Evolutionary conservation across 2,329 filamentous ascomycete species (phyloP).

Genomic region (Basipetospora chlamydospora): DNA sequence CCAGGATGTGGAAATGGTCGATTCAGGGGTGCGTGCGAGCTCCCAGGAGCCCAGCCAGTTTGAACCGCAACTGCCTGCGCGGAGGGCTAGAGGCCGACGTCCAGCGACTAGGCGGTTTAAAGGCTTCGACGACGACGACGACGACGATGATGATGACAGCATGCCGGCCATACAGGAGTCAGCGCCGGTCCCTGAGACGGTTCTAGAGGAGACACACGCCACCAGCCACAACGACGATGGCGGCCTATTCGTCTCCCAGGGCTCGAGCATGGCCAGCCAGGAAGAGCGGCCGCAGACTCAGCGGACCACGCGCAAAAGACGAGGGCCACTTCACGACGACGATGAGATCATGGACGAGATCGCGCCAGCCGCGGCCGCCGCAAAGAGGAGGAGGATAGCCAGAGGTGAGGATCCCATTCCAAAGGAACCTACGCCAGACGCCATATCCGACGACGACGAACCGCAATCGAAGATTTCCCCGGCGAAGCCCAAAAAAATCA

Average conservation of each 20-base stretch:
- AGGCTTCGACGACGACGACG: slow-evolving; percentile 41
- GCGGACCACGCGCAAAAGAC: slow-evolving; percentile 24
- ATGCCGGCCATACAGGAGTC: slow-evolving; percentile 11
- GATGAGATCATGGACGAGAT: slow-evolving; percentile 55
- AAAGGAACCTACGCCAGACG: slow-evolving; percentile 10
- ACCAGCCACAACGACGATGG: slow-evolving; percentile 19
- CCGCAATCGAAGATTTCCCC: slow-evolving; percentile 4
- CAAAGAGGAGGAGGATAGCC: slow-evolving; percentile 64
- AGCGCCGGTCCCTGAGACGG: slow-evolving; percentile 4
- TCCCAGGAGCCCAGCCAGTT: slow-evolving; percentile 5
- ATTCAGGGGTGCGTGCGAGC: background rate
- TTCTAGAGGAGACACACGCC: slow-evolving; percentile 4
- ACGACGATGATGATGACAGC: slow-evolving; percentile 24
- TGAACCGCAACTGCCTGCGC: slow-evolving; percentile 9
- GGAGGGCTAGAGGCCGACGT: slow-evolving; percentile 21
- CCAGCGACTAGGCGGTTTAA: slow-evolving; percentile 48
- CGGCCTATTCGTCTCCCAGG: slow-evolving; percentile 44
- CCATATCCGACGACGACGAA: slow-evolving; percentile 12
- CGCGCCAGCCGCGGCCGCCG: slow-evolving; percentile 59
- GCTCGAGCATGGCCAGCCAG: slow-evolving; percentile 12
- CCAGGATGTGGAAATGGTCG: slow-evolving; percentile 2
- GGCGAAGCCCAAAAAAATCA: slow-evolving; percentile 31
- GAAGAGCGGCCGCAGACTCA: slow-evolving; percentile 9
- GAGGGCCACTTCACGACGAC: slow-evolving; percentile 23
- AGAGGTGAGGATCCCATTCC: slow-evolving; percentile 28